Base-by-base conservation (phyloP, 2,329 filamentous ascomycete genomes). In the Stemphylium beticola region DNA sequence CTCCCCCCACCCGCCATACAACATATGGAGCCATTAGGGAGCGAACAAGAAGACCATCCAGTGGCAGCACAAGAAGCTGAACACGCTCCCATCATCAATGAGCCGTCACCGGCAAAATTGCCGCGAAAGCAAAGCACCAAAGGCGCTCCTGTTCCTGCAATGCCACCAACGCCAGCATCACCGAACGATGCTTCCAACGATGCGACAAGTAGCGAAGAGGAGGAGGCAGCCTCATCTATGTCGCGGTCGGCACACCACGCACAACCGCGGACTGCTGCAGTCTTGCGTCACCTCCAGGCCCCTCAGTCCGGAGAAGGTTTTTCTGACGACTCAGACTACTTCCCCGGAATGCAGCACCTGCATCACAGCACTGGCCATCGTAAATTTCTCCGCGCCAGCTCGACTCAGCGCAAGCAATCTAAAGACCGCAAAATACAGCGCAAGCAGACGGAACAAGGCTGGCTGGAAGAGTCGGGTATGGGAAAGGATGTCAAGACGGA, bases 401-500 rank as follows among this genome's bases (percentile, higher is more conserved):
- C 71, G 2, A 68, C 65, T 26, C 67, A 69, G 37, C 54, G 73
- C 9, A 71, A 72, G 46, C 60, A 69, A 42, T 71, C 66, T 32
- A 73, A 71, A 38, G 73, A 75, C 39, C 66, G 66, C 12, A 77
- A 76, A 48, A 62, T 74, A 0, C 65, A 66, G 17, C 66, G 71
- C 24, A 69, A 64, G 46, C 66, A 69, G 55, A 69, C 68, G 0
- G 72, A 75, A 53, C 68, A 74, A 48, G 67, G 65, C 8, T 82
- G 80, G 80, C 75, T 74, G 44, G 68, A 71, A 15, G 77, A 82
- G 59, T 79, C 77, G 26, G 80, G 80, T 1, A 81, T 82, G 79
- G 76, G 77, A 0, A 61, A 57, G 2, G 79, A 79, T 2, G 71
- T 72, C 17, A 66, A 73, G 33, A 80, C 80, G 0, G 79, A 82